Evolutionary conservation across 225 moss, liverwort and hornwort species (phyloP).

Genomic region (Asterella californica): DNA sequence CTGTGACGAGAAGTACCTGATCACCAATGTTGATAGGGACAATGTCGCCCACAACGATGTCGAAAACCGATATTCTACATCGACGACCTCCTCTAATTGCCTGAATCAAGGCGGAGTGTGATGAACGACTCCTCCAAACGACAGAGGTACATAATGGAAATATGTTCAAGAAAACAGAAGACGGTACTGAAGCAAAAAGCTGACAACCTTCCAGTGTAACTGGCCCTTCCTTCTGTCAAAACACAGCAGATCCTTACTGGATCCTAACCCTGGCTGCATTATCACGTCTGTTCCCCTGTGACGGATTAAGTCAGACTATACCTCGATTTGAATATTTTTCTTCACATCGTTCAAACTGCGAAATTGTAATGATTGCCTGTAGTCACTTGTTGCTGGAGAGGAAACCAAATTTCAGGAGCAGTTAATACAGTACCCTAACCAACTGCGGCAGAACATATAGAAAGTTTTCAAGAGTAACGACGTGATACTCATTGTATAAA

Average conservation of each 20-base stretch:
- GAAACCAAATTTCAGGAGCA: neutral
- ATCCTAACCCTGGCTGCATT: too few species aligned
- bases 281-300: too few species aligned
- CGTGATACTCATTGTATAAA: neutral
- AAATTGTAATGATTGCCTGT: slow-evolving; percentile 91
- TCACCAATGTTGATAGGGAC: slow-evolving; percentile 68
- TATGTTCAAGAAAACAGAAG: neutral
- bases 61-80: slow-evolving; percentile 72
- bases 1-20: slow-evolving; percentile 45
- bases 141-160: too few species aligned
- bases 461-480: neutral
- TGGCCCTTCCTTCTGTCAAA: too few species aligned
- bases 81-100: slow-evolving; percentile 82
- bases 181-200: neutral
- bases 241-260: too few species aligned
- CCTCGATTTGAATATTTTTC: slow-evolving; percentile 69
- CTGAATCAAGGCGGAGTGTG: slow-evolving; percentile 30
- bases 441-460: neutral
- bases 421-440: neutral
- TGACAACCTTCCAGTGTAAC: neutral
- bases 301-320: neutral
- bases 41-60: slow-evolving; percentile 84
- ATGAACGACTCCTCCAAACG: neutral
- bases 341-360: slow-evolving; percentile 76
- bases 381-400: slow-evolving; percentile 59